Percentiles rank a stretch among this genome's conserved stretches.
Conservation (phyloP, 768 basidiomycete genomes). For the Suillus luteus region DNA sequence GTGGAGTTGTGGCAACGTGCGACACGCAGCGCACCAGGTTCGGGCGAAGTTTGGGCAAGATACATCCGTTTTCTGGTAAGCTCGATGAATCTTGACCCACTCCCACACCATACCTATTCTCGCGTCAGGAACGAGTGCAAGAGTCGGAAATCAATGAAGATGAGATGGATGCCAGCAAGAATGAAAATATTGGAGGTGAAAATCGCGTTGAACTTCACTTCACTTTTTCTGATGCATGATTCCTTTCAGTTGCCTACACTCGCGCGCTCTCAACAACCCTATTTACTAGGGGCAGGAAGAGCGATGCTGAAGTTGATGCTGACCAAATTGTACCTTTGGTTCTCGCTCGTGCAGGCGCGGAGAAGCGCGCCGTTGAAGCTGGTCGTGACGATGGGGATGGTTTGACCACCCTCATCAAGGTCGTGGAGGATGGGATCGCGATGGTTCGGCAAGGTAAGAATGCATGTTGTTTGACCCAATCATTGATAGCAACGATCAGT, state of each 20-base stretch:
- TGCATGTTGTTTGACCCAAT: background rate
- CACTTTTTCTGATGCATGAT: background rate
- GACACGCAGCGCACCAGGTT: constrained; percentile 70
- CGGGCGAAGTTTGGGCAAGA: constrained; percentile 77
- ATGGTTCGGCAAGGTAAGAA: constrained; percentile 58
- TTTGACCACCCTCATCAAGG: constrained; percentile 53
- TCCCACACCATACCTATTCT: constrained; percentile 2
- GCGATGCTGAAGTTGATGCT: constrained; percentile 42
- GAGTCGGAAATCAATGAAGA: constrained; percentile 4
- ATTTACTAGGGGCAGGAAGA: constrained; percentile 38
- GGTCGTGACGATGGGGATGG: constrained; percentile 52
- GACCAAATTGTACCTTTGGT: constrained; percentile 67
- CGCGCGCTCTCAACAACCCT: constrained; percentile 57
- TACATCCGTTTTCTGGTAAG: constrained; percentile 73
- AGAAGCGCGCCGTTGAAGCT: constrained; percentile 55
- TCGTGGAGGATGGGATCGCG: constrained; percentile 64
- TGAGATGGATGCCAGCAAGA: background rate
- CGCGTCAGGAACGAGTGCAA: constrained; percentile 24
- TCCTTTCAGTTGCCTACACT: constrained; percentile 53
- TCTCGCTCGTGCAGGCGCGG: constrained; percentile 65
- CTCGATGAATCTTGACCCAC: background rate
- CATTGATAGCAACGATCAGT: background rate
- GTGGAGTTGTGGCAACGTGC: constrained; percentile 45
- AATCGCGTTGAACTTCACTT: background rate
- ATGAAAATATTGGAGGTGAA: background rate